These are phyloP conservation scores for Fusarium papillatum DNA, from an alignment of 2,329 filamentous ascomycete genomes.

Conservation along the genomic window DNA sequence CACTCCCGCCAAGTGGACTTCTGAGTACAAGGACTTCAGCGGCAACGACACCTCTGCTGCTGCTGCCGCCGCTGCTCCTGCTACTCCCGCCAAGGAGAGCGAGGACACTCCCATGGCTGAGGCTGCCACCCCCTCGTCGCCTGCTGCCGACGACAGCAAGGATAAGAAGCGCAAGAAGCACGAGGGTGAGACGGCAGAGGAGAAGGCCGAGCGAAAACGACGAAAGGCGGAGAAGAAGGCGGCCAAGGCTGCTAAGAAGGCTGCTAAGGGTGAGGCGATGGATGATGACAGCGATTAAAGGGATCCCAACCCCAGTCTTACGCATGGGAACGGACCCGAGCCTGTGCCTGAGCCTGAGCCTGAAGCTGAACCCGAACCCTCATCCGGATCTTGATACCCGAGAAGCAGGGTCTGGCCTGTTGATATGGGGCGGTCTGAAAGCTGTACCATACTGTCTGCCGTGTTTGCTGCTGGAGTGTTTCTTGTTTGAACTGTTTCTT, in stretches of 20 bases:
- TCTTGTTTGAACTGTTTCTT: constrained; percentile 36
- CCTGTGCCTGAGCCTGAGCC: constrained; percentile 19
- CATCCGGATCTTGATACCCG: constrained; percentile 35
- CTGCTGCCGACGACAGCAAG: constrained; percentile 67
- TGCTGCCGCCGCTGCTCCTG: constrained; percentile 57
- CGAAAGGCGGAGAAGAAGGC: constrained; percentile 73
- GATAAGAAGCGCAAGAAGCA: constrained; percentile 84
- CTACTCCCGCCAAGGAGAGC: constrained; percentile 53
- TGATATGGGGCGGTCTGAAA: constrained; percentile 42
- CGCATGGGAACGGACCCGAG: constrained; percentile 17
- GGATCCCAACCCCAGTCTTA: constrained; percentile 8
- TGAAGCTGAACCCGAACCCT: constrained; percentile 13
- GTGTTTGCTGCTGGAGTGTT: constrained; percentile 37
- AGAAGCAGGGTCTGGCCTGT: constrained; percentile 39
- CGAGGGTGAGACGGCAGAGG: constrained; percentile 80
- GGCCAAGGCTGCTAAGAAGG: constrained; percentile 69
- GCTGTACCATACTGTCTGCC: constrained; percentile 46
- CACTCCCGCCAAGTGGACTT: constrained; percentile 93
- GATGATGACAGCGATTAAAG: constrained; percentile 67
- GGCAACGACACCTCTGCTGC: constrained; percentile 63
- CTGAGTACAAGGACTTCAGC: constrained; percentile 92
- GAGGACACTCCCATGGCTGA: constrained; percentile 54
- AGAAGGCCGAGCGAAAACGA: constrained; percentile 73
- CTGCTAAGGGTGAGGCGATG: constrained; percentile 63
- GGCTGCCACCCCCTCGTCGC: constrained; percentile 52